phyloP scores from a whole-genome alignment of 2,329 filamentous ascomycete species.

The Juglanconis oblonga region DNA sequence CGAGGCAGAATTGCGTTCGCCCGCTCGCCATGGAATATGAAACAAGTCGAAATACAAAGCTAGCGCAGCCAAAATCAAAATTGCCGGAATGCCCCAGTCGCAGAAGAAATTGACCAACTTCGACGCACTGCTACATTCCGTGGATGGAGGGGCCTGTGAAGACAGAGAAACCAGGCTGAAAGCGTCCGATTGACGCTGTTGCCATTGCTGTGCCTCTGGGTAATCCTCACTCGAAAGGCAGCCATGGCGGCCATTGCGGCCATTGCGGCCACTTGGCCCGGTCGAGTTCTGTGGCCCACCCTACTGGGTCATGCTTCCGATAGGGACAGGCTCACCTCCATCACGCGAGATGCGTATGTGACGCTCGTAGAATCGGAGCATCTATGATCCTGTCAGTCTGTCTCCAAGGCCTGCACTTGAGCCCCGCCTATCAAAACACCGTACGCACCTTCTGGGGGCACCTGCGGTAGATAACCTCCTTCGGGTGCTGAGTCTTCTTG shows the following conservation, averaged over 20 bases:
- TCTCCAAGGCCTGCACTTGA: neutral
- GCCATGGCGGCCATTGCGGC: too few species aligned
- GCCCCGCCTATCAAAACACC: neutral
- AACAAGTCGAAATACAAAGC: neutral
- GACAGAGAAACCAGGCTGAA: neutral
- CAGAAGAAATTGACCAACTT: neutral
- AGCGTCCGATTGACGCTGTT: neutral
- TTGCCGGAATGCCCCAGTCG: neutral
- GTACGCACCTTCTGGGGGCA: conserved; percentile 70
- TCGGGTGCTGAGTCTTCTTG: conserved; percentile 70
- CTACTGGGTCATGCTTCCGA: conserved; percentile 10
- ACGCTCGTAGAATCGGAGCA: conserved; percentile 58
- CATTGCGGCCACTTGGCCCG: neutral
- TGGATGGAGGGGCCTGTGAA: neutral
- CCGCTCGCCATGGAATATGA: neutral
- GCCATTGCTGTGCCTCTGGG: neutral
- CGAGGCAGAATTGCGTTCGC: neutral
- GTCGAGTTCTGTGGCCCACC: neutral
- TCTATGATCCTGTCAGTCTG: conserved; percentile 34
- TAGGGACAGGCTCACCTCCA: conserved; percentile 13
- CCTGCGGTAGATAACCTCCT: conserved; percentile 66
- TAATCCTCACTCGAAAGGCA: neutral
- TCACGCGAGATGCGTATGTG: conserved; percentile 43
- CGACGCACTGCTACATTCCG: neutral
- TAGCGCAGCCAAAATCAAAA: neutral